These are phyloP conservation scores for Populus ilicifolia DNA, from an alignment of 345 rosid species.

Conservation along the genomic window DNA sequence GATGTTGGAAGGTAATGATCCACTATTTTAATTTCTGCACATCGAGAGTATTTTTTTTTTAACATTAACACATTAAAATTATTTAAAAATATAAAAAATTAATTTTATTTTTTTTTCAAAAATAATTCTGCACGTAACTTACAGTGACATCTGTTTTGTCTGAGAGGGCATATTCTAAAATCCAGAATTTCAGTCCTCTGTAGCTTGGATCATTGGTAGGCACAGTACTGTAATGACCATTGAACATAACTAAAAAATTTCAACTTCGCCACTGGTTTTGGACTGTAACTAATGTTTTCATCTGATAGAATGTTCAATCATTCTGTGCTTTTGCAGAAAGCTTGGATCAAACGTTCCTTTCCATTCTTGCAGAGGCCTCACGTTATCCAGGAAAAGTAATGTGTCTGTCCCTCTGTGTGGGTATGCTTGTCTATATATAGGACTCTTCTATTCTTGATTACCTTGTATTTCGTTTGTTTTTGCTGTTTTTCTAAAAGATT, in stretches of 20 bases:
- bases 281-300: background rate
- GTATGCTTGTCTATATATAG: too few relatives aligned
- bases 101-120: too few relatives aligned
- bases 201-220: background rate
- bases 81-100: too few relatives aligned
- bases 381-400: too few relatives aligned
- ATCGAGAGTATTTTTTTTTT: too few relatives aligned
- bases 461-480: too few relatives aligned
- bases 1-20: background rate
- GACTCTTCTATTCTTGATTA: too few relatives aligned
- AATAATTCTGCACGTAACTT: too few relatives aligned
- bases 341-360: background rate
- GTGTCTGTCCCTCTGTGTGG: too few relatives aligned
- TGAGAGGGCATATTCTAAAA: background rate
- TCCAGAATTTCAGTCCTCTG: background rate
- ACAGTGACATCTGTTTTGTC: background rate
- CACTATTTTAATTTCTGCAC: background rate
- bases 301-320: background rate
- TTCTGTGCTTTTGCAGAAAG: background rate
- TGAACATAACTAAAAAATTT: background rate
- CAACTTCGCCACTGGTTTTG: background rate
- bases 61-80: too few relatives aligned
- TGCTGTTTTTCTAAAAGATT: too few relatives aligned
- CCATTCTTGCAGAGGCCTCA: background rate
- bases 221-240: too few relatives aligned